phyloP scores from a whole-genome alignment of 1,284 basidiomycete species.

The Ustilago nuda region DNA sequence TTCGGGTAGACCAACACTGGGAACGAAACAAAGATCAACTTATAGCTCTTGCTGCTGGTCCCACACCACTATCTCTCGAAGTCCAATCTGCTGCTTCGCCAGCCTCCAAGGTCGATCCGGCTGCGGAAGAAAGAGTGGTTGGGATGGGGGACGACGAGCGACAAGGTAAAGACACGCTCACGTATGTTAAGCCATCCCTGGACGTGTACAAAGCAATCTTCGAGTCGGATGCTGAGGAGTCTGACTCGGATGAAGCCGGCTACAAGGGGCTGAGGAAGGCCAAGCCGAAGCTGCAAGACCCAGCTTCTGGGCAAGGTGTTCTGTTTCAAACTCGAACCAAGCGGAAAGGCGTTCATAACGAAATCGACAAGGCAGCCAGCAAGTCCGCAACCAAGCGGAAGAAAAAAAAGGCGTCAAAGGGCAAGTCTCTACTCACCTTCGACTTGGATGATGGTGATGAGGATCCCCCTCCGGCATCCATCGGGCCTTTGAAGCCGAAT shows the following conservation, averaged over 20 bases:
- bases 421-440: constrained; percentile 37
- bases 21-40: constrained; percentile 32
- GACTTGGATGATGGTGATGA: constrained; percentile 67
- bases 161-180: constrained; percentile 85
- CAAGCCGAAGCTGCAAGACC: constrained; percentile 33
- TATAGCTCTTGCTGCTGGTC: constrained; percentile 25
- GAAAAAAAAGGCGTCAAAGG: constrained; percentile 19
- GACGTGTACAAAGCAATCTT: constrained; percentile 86
- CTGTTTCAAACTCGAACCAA: constrained; percentile 32
- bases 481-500: not conserved
- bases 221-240: constrained; percentile 77
- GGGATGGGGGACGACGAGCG: constrained; percentile 88
- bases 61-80: constrained; percentile 49
- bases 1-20: constrained; percentile 43
- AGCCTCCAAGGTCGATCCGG: not conserved
- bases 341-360: constrained; percentile 14
- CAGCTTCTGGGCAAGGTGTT: constrained; percentile 14
- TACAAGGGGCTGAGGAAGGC: too few relatives aligned
- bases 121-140: constrained; percentile 69
- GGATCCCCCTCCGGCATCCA: not conserved
- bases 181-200: constrained; percentile 85
- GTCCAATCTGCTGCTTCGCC: constrained; percentile 9
- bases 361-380: constrained; percentile 75
- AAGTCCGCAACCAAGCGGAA: constrained; percentile 74
- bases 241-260: constrained; percentile 82